A percentile compares a stretch with the other conserved stretches of the same genome.
phyloP scores from a whole-genome alignment of 2,329 filamentous ascomycete species.

The Fusarium subtropicale region DNA sequence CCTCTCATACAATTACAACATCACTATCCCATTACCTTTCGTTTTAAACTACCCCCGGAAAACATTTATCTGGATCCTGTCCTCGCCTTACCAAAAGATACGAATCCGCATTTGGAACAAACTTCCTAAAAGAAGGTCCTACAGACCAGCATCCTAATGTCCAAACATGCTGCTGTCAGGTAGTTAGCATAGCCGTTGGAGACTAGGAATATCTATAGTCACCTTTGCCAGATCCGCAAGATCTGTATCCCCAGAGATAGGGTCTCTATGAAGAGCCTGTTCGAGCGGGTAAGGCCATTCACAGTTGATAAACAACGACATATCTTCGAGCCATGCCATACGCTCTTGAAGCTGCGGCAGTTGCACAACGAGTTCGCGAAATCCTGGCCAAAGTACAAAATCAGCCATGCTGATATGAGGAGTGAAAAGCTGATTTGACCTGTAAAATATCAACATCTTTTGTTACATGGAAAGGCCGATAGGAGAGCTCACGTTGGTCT shows the following conservation, averaged over 20 bases:
- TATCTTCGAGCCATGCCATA: slow-evolving; percentile 17
- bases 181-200: not conserved
- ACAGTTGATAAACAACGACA: slow-evolving; percentile 9
- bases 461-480: rapidly evolving
- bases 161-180: slow-evolving; percentile 14
- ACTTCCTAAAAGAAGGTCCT: slow-evolving; percentile 8
- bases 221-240: slow-evolving; percentile 23
- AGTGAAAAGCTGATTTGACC: not conserved
- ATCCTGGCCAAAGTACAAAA: slow-evolving; percentile 18
- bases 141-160: slow-evolving; percentile 21
- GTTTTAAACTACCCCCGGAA: not conserved
- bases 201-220: rapidly evolving
- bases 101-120: not conserved
- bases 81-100: slow-evolving; percentile 1
- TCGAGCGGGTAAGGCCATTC: slow-evolving; percentile 20
- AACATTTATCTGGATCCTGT: rapidly evolving
- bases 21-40: not conserved
- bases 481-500: not conserved
- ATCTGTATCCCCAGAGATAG: not conserved
- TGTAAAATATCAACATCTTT: rapidly evolving
- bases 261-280: not conserved
- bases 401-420: slow-evolving; percentile 26
- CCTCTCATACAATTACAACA: too few species aligned
- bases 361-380: slow-evolving; percentile 21
- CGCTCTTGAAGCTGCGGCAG: slow-evolving; percentile 23